A percentile compares a stretch with the other conserved stretches of the same genome.
Conservation (phyloP, 2,329 filamentous ascomycete genomes). For the Aphanoascus verrucosus region DNA sequence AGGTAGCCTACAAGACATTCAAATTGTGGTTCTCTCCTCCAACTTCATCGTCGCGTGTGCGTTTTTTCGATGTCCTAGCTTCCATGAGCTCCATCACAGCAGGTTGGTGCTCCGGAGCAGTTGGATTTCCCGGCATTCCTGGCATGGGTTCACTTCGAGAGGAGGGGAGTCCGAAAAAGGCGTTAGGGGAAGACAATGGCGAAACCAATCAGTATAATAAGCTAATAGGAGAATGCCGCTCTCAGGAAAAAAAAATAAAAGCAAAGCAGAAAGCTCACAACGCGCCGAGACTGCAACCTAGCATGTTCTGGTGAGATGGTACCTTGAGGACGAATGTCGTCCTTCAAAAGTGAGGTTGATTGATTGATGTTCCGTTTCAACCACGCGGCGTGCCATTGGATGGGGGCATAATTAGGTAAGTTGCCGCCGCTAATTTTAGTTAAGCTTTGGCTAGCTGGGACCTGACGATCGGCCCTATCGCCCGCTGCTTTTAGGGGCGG, state of each 20-base stretch:
- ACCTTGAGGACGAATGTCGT: neutral
- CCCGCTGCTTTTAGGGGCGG: constrained; percentile 14
- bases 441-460: neutral
- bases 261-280: too few relatives aligned
- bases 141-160: neutral
- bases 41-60: constrained; percentile 4
- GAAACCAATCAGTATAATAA: too few relatives aligned
- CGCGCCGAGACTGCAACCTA: neutral
- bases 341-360: neutral
- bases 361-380: neutral
- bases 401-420: neutral
- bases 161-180: neutral
- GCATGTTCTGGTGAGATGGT: neutral
- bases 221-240: too few relatives aligned
- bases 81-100: neutral
- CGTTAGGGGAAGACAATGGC: too few relatives aligned
- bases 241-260: too few relatives aligned
- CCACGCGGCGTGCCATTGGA: neutral
- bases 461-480: too few relatives aligned
- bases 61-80: constrained; percentile 6
- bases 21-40: neutral
- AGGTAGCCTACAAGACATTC: neutral
- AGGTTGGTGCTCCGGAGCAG: neutral
- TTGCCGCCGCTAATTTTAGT: constrained; percentile 2
- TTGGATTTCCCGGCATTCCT: neutral